Percentiles rank a stretch among this genome's conserved stretches.
Evolutionary conservation across 495 filamentous ascomycete genomes (phyloP).

Genomic region (Copromyces sp.): DNA sequence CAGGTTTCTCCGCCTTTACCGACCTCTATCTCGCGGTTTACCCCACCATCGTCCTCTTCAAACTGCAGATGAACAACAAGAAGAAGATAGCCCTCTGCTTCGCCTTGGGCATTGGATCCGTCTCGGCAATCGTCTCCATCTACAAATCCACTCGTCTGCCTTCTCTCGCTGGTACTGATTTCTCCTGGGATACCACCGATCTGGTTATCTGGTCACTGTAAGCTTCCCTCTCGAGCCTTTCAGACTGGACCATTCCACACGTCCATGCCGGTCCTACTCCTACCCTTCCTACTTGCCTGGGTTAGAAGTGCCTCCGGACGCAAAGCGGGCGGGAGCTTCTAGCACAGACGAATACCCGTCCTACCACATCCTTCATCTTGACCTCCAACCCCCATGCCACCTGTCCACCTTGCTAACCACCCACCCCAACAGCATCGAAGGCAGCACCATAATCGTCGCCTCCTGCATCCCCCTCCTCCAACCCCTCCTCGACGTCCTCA

Average conservation of each 20-base stretch:
- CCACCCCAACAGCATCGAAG: slow-evolving; percentile 28
- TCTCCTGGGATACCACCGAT: slow-evolving; percentile 25
- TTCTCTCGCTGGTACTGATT: slow-evolving; percentile 25
- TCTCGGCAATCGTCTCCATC: slow-evolving; percentile 20
- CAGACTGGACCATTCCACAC: too few relatives aligned
- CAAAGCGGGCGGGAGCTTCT: too few relatives aligned
- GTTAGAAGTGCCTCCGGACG: too few relatives aligned
- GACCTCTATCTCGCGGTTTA: slow-evolving; percentile 43
- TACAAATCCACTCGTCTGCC: slow-evolving; percentile 35
- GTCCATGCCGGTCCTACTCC: too few relatives aligned
- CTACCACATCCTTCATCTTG: slow-evolving; percentile 23
- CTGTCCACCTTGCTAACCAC: neutral
- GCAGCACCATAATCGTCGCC: slow-evolving; percentile 37
- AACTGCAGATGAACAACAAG: slow-evolving; percentile 31
- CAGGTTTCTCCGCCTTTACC: slow-evolving; percentile 34
- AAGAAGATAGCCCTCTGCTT: slow-evolving; percentile 38
- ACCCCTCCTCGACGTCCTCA: slow-evolving; percentile 27
- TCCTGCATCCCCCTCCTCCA: slow-evolving; percentile 39
- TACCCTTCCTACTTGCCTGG: too few relatives aligned
- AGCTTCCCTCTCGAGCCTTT: neutral
- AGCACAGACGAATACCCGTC: too few relatives aligned
- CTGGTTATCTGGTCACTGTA: slow-evolving; percentile 38
- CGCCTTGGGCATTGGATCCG: slow-evolving; percentile 35
- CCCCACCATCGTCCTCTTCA: slow-evolving; percentile 32
- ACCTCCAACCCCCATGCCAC: slow-evolving; percentile 20